Evolutionary conservation across 1,139 yeast genomes (phyloP), one percentile per base, ranked within the genome.

Genomic region (Taphrina communis): DNA sequence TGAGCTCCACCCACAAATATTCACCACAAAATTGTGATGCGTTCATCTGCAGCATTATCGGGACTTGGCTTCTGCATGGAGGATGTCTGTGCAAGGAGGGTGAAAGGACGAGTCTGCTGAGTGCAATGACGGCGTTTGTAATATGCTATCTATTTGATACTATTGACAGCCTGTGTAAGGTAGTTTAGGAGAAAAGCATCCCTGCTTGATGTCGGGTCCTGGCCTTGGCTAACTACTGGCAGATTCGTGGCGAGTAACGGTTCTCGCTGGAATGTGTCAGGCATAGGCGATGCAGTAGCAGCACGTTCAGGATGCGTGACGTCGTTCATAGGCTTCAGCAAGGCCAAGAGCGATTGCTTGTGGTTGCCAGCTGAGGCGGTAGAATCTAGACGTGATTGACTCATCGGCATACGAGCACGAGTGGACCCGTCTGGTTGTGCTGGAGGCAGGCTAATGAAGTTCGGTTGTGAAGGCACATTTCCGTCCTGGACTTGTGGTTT

Each of bases 261-360:
- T 19, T 35, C 53, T 11, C 11, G 36, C 36, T 21, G 36, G 36
- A 25, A 21, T 6, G n/a, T 2, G n/a, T 35, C 36, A 11, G 31
- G 53, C 9, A 50, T n/a, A 6, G 53, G n/a, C 31, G 31, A 25
- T 50, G 53, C 36, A 44, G 48, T 12, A 7, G 48, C 4, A 12
- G 19, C 8, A 7, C n/a, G 48, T 7, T 44, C n/a, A 7, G 48
- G 9, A 12, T 12, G 19, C 8, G n/a, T n/a, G 42, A 11, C 58
- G n/a, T 17, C 14, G 58, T 53, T 42, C 25, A 6, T 9, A 17
- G 67, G 60, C 14, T 56, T 53, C 21, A 63, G 55, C 25, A 63
- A 25, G 12, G 67, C 61, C 25, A 63, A 35, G 48, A 63, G 67
- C 2, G 67, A 63, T 25, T 63, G 67, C 59, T 62, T 42, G 41